Evolutionary conservation across 441 rosid species (phyloP).

Genomic region (Adansonia madagascariensis): DNA sequence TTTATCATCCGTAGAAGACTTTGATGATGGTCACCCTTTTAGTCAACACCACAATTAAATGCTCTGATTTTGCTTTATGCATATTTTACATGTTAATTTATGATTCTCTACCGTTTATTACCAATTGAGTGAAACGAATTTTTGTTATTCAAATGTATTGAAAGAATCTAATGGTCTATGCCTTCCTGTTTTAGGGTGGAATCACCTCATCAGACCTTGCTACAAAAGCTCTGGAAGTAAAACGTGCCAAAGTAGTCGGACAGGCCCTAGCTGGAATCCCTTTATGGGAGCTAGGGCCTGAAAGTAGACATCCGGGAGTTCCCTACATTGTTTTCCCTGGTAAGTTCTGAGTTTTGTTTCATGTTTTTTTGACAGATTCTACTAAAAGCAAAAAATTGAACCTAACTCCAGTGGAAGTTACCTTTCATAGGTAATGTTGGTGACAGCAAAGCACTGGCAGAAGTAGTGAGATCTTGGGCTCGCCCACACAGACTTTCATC

Average conservation of each 20-base stretch:
- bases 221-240: conserved; percentile 91
- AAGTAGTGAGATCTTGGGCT: conserved; percentile 92
- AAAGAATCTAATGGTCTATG: conserved; percentile 1
- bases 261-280: conserved; percentile 98
- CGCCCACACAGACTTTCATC: conserved; percentile 61
- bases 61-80: neutral
- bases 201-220: conserved; percentile 97
- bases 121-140: neutral
- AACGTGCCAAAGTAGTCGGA: conserved; percentile 82
- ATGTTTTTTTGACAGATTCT: conserved; percentile 15
- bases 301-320: conserved; percentile 95
- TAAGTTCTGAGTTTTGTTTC: conserved; percentile 35
- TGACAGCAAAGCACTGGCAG: conserved; percentile 73
- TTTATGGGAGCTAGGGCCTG: conserved; percentile 93
- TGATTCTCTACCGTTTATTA: neutral
- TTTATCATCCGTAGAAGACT: neutral
- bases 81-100: conserved; percentile 12
- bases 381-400: conserved; percentile 15
- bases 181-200: conserved; percentile 69
- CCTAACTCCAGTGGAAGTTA: conserved; percentile 14
- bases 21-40: neutral
- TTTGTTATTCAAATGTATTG: conserved; percentile 1
- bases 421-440: conserved; percentile 83
- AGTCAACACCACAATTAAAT: neutral
- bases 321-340: conserved; percentile 98